phyloP scores from a whole-genome alignment of 768 basidiomycete species.

The Tulasnella sp. region DNA sequence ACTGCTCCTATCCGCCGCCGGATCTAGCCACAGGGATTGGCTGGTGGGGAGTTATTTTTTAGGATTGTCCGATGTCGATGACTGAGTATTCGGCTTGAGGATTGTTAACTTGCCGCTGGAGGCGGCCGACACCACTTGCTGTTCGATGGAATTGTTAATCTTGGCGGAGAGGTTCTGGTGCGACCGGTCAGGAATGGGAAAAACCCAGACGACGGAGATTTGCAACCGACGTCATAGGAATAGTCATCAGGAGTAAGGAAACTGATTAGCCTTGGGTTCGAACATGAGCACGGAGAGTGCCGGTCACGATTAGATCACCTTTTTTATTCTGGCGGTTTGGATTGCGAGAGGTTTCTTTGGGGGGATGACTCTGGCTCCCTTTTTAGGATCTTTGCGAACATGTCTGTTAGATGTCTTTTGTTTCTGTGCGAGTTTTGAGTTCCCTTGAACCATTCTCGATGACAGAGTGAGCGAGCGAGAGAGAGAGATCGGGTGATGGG shows the following conservation, averaged over 20 bases:
- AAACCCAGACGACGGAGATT: background rate
- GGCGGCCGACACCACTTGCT: constrained; percentile 81
- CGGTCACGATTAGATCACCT: constrained; percentile 36
- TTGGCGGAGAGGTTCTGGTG: constrained; percentile 74
- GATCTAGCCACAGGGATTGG: background rate
- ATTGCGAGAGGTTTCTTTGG: constrained; percentile 70
- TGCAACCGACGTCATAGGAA: constrained; percentile 12
- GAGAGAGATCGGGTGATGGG: background rate
- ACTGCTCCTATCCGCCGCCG: background rate
- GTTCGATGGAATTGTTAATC: constrained; percentile 85
- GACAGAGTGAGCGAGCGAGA: too few relatives aligned
- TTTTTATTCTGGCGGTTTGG: constrained; percentile 65
- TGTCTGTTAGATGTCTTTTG: constrained; percentile 47
- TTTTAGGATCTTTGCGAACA: constrained; percentile 58
- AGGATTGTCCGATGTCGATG: background rate
- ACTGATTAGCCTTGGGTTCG: background rate
- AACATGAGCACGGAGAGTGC: background rate
- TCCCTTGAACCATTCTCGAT: constrained; percentile 68
- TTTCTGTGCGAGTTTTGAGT: constrained; percentile 60
- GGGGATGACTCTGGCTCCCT: constrained; percentile 63
- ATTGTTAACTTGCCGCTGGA: constrained; percentile 84
- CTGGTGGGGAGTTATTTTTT: background rate
- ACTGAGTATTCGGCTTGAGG: constrained; percentile 47
- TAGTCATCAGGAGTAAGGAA: background rate
- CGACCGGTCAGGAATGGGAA: background rate